Evolutionary conservation across 2,329 filamentous ascomycete species (phyloP).

Genomic region (Colletotrichum filicis): DNA sequence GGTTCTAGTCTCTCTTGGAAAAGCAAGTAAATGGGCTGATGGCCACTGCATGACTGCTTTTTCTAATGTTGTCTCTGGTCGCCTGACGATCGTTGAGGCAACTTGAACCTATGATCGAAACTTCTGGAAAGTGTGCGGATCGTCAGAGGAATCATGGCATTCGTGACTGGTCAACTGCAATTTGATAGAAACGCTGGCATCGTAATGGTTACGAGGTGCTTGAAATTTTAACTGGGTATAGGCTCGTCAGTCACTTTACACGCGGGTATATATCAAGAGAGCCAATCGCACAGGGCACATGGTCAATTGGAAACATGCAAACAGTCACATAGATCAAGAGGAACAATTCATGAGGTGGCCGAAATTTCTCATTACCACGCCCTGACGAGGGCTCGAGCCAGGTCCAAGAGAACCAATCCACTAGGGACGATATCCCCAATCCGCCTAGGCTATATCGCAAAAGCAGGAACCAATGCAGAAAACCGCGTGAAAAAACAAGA

Average conservation of each 20-base stretch:
- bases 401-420: constrained; percentile 37
- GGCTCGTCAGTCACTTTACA: not conserved
- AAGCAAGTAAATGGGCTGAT: not conserved
- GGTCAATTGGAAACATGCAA: not conserved
- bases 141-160: not conserved
- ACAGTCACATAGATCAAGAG: not conserved
- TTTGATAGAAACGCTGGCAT: not conserved
- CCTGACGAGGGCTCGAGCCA: constrained; percentile 46
- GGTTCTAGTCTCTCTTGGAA: not conserved
- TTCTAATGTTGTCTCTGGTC: not conserved
- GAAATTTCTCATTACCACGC: constrained; percentile 51
- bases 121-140: not conserved
- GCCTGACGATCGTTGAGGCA: not conserved
- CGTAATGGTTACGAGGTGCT: not conserved
- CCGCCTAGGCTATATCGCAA: constrained; percentile 33
- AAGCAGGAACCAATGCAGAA: constrained; percentile 37
- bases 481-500: constrained; percentile 4
- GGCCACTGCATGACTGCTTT: not conserved
- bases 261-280: not conserved
- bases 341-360: constrained; percentile 45
- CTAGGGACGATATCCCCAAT: constrained; percentile 37
- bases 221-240: not conserved
- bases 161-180: too few species aligned
- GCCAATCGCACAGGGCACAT: not conserved
- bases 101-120: not conserved